phyloP scores from a whole-genome alignment of 2,329 filamentous ascomycete genomes.

The Myriosclerotinia scirpicola region DNA sequence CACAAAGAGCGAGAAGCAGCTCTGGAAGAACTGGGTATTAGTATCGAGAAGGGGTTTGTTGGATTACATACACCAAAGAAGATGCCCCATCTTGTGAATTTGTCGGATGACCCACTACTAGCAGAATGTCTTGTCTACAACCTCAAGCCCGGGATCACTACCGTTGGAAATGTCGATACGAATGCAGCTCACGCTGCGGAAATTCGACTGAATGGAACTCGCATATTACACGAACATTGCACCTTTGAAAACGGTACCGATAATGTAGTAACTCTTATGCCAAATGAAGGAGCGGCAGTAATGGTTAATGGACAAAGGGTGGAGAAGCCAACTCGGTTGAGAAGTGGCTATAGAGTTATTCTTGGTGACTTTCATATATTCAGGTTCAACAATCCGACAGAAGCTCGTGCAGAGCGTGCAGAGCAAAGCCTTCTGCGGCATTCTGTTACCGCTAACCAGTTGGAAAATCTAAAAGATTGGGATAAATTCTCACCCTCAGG shows the following conservation, averaged over 20 bases:
- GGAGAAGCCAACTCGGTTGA: slow-evolving; percentile 78
- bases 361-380: slow-evolving; percentile 99
- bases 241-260: slow-evolving; percentile 84
- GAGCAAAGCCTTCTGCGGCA: slow-evolving; percentile 86
- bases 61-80: slow-evolving; percentile 96
- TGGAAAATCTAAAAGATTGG: slow-evolving; percentile 53
- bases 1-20: slow-evolving; percentile 96
- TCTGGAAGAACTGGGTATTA: slow-evolving; percentile 94
- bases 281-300: slow-evolving; percentile 86
- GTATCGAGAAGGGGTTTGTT: slow-evolving; percentile 97
- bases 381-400: slow-evolving; percentile 95
- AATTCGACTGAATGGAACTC: slow-evolving; percentile 89
- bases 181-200: slow-evolving; percentile 74
- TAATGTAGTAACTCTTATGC: slow-evolving; percentile 87
- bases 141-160: slow-evolving; percentile 90
- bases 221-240: slow-evolving; percentile 91
- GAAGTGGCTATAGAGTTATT: slow-evolving; percentile 92
- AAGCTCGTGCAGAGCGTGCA: slow-evolving; percentile 87
- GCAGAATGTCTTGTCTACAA: slow-evolving; percentile 98
- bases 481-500: slow-evolving; percentile 64
- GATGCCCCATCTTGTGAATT: slow-evolving; percentile 97
- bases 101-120: slow-evolving; percentile 90
- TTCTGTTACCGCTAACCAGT: slow-evolving; percentile 65
- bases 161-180: slow-evolving; percentile 90
- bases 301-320: slow-evolving; percentile 97